A percentile compares a stretch with the other conserved stretches of the same genome.
phyloP scores from a whole-genome alignment of 169 alveolate species.

The Plasmodium knowlesi region DNA sequence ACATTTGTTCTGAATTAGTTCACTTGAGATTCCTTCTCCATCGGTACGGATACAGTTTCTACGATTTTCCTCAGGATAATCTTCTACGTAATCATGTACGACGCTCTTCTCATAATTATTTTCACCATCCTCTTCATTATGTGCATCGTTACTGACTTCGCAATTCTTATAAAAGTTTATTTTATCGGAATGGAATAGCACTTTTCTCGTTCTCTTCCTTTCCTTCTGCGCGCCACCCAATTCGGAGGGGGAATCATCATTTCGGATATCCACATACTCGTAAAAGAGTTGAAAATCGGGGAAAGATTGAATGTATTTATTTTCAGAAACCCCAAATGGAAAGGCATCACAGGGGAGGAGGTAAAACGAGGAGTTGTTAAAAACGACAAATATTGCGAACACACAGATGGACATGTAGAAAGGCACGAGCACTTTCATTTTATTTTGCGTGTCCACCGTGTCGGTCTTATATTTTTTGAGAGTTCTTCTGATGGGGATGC shows the following conservation, averaged over 20 bases:
- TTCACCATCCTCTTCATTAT: background rate
- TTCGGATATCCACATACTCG: constrained; percentile 2
- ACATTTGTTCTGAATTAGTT: background rate
- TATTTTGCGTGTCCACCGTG: background rate
- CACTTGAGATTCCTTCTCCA: background rate
- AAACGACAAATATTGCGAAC: constrained; percentile 9
- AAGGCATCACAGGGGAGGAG: background rate
- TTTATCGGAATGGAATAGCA: background rate
- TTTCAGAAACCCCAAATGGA: constrained; percentile 8
- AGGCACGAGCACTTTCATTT: constrained; percentile 26
- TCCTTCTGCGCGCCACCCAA: background rate
- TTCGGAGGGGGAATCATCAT: background rate
- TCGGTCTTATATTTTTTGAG: background rate
- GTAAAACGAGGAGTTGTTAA: background rate
- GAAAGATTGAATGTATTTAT: background rate
- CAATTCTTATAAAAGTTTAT: background rate
- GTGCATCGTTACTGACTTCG: background rate
- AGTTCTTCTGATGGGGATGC: background rate
- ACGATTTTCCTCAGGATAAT: background rate
- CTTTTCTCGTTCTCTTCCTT: background rate
- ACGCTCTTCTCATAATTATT: background rate
- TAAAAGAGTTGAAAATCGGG: constrained; percentile 9
- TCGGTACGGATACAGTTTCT: background rate
- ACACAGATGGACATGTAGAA: background rate
- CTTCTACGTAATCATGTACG: background rate